A percentile compares a stretch with the other conserved stretches of the same genome.
phyloP scores from a whole-genome alignment of 148 eudicot species.

The Cornus florida region DNA sequence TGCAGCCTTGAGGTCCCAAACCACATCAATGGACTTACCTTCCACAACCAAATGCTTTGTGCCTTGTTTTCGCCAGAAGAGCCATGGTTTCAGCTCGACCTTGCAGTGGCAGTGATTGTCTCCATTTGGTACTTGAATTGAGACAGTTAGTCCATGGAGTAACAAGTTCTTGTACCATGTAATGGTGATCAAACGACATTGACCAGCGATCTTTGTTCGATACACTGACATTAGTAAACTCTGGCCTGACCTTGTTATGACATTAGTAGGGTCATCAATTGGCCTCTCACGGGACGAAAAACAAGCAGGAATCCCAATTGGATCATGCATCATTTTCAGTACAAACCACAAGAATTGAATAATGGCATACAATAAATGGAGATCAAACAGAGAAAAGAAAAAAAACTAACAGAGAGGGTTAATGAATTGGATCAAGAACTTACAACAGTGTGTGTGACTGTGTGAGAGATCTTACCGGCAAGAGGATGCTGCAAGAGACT shows the following conservation, averaged over 20 bases:
- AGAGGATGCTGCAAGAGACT: conserved; percentile 18
- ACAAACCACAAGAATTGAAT: background rate
- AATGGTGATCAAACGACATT: conserved; percentile 49
- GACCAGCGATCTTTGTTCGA: conserved; percentile 47
- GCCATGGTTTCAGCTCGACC: conserved; percentile 81
- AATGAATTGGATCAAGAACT: conserved; percentile 4
- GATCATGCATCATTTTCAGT: conserved; percentile 35
- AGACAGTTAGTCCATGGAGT: conserved; percentile 67
- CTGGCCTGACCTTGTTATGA: conserved; percentile 51
- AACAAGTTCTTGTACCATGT: conserved; percentile 81
- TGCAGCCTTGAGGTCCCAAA: conserved; percentile 75
- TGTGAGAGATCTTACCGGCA: conserved; percentile 28
- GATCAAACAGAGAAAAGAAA: background rate
- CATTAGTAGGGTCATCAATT: conserved; percentile 20
- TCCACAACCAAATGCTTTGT: conserved; percentile 51
- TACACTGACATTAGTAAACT: conserved; percentile 62
- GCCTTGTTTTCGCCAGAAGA: conserved; percentile 77
- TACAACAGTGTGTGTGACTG: conserved; percentile 6
- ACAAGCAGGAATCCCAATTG: conserved; percentile 41
- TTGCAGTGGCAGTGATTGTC: conserved; percentile 51
- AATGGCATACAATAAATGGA: background rate
- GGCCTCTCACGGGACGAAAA: conserved; percentile 44
- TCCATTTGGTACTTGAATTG: conserved; percentile 46
- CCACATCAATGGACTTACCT: conserved; percentile 45
- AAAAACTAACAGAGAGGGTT: background rate